A percentile compares a stretch with the other conserved stretches of the same genome.
These are phyloP conservation scores for Glebionis coronaria DNA, from an alignment of 129 eudicot species.

Conservation along the genomic window DNA sequence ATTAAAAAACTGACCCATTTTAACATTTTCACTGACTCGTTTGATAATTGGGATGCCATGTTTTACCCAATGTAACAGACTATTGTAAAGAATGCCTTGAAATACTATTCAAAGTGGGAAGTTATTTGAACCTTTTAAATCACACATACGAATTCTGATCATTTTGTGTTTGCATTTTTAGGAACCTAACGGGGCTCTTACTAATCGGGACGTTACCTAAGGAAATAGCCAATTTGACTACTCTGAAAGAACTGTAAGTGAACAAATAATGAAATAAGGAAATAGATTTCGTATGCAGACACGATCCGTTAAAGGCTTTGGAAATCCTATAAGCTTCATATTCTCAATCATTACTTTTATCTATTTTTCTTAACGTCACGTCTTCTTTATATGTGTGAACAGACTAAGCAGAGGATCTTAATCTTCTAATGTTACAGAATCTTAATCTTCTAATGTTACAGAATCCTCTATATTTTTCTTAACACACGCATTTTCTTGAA, in stretches of 20 bases:
- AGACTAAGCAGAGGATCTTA: conserved; percentile 46
- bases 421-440: no score
- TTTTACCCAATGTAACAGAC: no score
- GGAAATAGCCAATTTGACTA: conserved; percentile 47
- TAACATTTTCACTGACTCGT: neutral
- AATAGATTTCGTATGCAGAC: no score
- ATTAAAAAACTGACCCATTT: neutral
- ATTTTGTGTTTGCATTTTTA: conserved; percentile 24
- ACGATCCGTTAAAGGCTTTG: conserved; percentile 35
- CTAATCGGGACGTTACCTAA: no score
- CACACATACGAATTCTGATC: neutral
- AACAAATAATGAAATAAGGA: neutral
- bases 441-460: no score
- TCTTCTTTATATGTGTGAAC: neutral
- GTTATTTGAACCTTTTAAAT: neutral
- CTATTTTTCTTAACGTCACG: neutral
- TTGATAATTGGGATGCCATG: no score
- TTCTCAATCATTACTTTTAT: neutral
- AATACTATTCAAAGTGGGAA: neutral
- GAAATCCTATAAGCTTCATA: conserved; percentile 59
- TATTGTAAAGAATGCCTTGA: neutral
- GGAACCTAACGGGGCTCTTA: conserved; percentile 80
- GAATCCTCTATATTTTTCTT: no score
- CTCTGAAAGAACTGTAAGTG: conserved; percentile 59
- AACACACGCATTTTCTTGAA: no score